Base-by-base conservation (phyloP, 2,329 filamentous ascomycete species). In the Chaetomium olivaceum region DNA sequence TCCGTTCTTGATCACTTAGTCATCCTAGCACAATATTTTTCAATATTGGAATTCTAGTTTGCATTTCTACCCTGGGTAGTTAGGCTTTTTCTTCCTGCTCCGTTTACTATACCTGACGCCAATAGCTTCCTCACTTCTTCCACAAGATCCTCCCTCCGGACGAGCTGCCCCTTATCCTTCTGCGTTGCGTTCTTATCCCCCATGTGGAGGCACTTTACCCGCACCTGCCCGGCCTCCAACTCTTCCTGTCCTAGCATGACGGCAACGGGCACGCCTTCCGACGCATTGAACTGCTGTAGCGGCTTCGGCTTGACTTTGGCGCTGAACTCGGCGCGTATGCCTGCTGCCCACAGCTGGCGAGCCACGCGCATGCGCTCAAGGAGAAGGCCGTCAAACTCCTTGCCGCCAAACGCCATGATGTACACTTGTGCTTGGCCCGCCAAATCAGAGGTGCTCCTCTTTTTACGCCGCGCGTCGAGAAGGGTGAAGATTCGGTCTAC, bases 401-500 rank as follows among this genome's bases (percentile, higher is more conserved):
- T 93, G 60, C 91, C 91, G 62, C 92, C 93, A 74, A 97, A 93
- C 0, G 93, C 92, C 93, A 98, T 97, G 73, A 98, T 90, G 78
- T 88, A 97, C 56, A 93, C 93, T 74, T 97, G 93, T 2, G 93
- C 89, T 71, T 94, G 90, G 73, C 88, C 91, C 69, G 68, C 90
- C 82, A 61, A 11, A 11, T 59, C 33, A 1, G 61, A 46, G 23
- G 2, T 14, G 23, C 36, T 57, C 60, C 85, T 83, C 65, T 87
- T 63, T 5, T 33, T 85, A 63, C 84, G 85, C 69, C 86, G 87
- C 21, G 61, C 61, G 7, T 63, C 54, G 27, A 63, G 52, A n/a
- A 63, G 6, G 39, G 61, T 63, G n/a, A 63, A 57, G 39, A 63
- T 97, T 72, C 93, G 89, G 77, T 97, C 93, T 55, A 97, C 91